Base-by-base conservation (phyloP, 352 stramenopile genomes). In the Globisporangium parvum region DNA sequence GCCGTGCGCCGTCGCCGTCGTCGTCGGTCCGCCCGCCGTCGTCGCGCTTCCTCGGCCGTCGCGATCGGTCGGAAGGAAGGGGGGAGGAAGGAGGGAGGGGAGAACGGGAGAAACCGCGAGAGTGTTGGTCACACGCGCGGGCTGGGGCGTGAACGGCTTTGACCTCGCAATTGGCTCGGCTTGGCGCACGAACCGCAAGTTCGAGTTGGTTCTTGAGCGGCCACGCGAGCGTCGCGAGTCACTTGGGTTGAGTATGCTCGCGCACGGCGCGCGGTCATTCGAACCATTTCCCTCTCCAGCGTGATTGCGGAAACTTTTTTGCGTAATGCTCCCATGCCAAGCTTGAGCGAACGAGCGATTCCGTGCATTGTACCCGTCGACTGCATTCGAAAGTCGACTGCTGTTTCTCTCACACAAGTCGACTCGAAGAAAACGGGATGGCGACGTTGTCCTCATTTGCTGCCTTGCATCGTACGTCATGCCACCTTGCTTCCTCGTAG, bases 101-200 rank as follows among this genome's bases (percentile, higher is more conserved):
- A 50, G 21, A 39, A 26, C 11, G 44, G 39, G 18, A 39, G 21
- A 31, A 15, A 37, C 17, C 11, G 26, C 46, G 31, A 37, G 41
- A 59, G 45, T 59, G 41, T 31, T 59, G 53, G 41, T 73, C 63
- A 59, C 53, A 57, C 51, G 45, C 58, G 23, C 62, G 57, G 73
- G 44, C 70, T 33, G 63, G 28, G 23, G 61, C 14, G 51, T 50
- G 42, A 46, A 47, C 59, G 50, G 49, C 18, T 33, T 45, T 54
- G 49, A 54, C n/a, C 49, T 54, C 37, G 24, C 18, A 54, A 37
- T 37, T 37, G 31, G 39, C 17, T 44, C 5, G 14, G 5, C 14
- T 3, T 44, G 39, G 39, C 39, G 39, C 35, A 10, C 10, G 35
- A 41, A n/a, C n/a, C n/a, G n/a, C n/a, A n/a, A n/a, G n/a, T n/a